Evolutionary conservation across 805 yeast species (phyloP), one percentile per base, ranked within the genome.

Genomic region (Grigorovia humatica): DNA sequence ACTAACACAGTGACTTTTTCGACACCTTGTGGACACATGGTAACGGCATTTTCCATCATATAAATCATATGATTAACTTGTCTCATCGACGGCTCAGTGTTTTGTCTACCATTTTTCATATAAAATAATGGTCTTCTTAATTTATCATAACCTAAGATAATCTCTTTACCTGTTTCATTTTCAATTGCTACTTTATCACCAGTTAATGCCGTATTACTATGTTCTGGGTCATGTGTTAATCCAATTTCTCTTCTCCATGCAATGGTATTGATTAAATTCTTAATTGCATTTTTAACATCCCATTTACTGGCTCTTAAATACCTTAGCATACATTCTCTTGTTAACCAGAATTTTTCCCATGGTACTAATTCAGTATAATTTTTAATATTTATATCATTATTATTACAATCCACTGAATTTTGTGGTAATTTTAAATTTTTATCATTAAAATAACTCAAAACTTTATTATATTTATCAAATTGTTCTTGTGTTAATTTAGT

Each of bases 181-280:
- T 79, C 83, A 6, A 63, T 62, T 32, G 72, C 73, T 13, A 77
- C 75, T 41, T 68, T 57, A 2, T 76, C 76, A 1, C 76, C 69
- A 2, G 74, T 69, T 45, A 64, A 51, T 43, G 70, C 70, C 4
- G 7, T 38, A 29, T 61, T 58, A 13, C 48, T 50, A n/a, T 55
- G 55, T 9, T 56, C 59, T 49, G 72, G 74, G 49, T 70, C 77
- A 30, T 61, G 73, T 2, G 64, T 57, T 15, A 66, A 52, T 1
- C 82, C 82, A 58, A 76, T 76, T 11, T 76, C 74, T 54, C 82
- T 69, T 65, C 83, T 71, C 83, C 83, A 78, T 1, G 70, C 64
- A n/a, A 78, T 52, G 1, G 81, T 76, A 17, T 72, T 73, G 44
- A 71, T 72, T 11, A 78, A 61, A 51, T 78, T 63, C 51, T 73